Base-by-base conservation (phyloP, 352 stramenopile genomes). In the Thalassiosira exigua region DNA sequence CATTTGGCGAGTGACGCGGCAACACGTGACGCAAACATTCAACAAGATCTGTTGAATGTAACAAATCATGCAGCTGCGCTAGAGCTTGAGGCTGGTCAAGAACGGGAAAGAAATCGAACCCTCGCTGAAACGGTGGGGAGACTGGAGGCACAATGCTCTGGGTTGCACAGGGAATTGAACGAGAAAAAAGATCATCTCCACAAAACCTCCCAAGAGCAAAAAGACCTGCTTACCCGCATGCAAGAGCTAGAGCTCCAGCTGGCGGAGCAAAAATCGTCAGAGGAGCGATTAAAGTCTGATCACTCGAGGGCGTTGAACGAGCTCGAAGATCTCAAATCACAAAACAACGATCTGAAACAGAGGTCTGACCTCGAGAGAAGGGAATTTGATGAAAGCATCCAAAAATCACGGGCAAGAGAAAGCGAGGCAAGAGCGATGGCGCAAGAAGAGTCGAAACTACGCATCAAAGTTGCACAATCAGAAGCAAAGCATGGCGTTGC, bases 31-130 rank as follows among this genome's bases (percentile, higher is more conserved):
- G 26, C 19, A 33, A 42, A 65, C 19, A 52, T 68, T 26, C 33
- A 72, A 62, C 36, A 27, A 30, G 26, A 64, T 48, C 74, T 82
- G 14, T 22, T 72, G 0, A 36, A 59, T 17, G 21, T 36, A 12
- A 75, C 29, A 32, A 70, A 68, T 44, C 62, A 61, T 68, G 70
- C 70, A 24, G 21, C 61, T 11, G 53, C 39, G 11, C 14, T 52
- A 24, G 65, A 85, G 22, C 56, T 81, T 44, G 70, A 85, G 46
- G 39, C 41, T 24, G 56, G 51, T 2, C 54, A 14, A 30, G 39
- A 77, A 52, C 67, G 56, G 48, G 67, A 74, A 44, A 72, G 32
- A 36, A 79, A 73, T 60, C 4, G 54, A 36, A 48, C 29, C 41
- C 27, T 78, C 0, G 42, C 56, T 14, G 24, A 57, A 19, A 53